These are phyloP conservation scores for Lichtheimia hyalospora DNA, from an alignment of 371 early-diverging fungal genomes.

Conservation along the genomic window DNA sequence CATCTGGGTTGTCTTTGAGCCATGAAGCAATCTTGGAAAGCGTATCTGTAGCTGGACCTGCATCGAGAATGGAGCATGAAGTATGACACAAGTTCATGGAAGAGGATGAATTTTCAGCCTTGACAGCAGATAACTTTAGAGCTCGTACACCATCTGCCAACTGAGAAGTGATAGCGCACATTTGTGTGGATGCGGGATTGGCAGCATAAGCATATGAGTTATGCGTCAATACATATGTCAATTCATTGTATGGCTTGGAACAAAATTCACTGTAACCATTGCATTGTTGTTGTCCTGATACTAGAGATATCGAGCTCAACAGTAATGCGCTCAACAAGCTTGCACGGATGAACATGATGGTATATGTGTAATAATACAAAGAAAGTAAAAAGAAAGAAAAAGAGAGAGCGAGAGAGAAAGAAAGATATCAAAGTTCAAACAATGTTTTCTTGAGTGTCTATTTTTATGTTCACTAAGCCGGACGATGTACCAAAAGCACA, in stretches of 20 bases:
- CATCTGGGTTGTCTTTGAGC: slow-evolving; percentile 63
- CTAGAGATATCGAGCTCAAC: neutral
- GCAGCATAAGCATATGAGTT: slow-evolving; percentile 65
- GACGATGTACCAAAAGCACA: too few relatives aligned
- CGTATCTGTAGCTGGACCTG: slow-evolving; percentile 51
- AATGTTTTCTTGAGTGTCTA: too few relatives aligned
- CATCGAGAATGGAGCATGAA: slow-evolving; percentile 60
- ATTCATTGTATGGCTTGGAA: slow-evolving; percentile 49
- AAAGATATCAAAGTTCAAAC: neutral
- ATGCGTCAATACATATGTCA: slow-evolving; percentile 71
- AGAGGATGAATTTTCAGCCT: slow-evolving; percentile 19
- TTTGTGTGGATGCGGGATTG: slow-evolving; percentile 70
- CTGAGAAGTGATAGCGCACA: slow-evolving; percentile 58
- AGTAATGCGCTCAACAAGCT: neutral
- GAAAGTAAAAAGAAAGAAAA: neutral
- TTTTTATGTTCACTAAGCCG: too few relatives aligned
- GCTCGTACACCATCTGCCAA: slow-evolving; percentile 72
- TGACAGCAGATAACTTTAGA: slow-evolving; percentile 67
- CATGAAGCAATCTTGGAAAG: slow-evolving; percentile 52
- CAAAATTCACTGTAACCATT: slow-evolving; percentile 76
- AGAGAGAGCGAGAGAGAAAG: neutral
- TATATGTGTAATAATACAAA: neutral
- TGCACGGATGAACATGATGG: neutral
- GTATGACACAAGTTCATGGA: slow-evolving; percentile 72
- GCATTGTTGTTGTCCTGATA: slow-evolving; percentile 41